Evolutionary conservation across 1,284 basidiomycete species (phyloP), one percentile per base, ranked within the genome.

Genomic region (Pseudomicrostroma phylloplanum): DNA sequence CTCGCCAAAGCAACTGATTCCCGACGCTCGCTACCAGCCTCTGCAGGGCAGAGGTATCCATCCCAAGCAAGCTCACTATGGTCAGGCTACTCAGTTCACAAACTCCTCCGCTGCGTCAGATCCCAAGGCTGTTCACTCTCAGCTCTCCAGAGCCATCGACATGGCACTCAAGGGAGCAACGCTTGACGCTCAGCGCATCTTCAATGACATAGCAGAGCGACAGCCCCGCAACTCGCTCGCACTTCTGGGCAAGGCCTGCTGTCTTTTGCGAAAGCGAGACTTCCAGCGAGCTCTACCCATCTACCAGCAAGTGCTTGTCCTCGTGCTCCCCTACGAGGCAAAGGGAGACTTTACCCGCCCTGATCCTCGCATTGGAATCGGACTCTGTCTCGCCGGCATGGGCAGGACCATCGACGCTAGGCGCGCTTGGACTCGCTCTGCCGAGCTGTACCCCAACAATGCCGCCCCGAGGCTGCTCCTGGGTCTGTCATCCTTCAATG

Each of bases 281-380:
- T 77, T 68, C 49, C 60, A 65, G 13, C 62, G 62, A 3, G 74
- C 76, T 4, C 69, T 79, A 51, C 67, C 65, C 42, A 63, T 70
- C 51, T 79, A 77, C 62, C 77, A 79, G 66, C 63, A 70, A 17
- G 74, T 63, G 2, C 71, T 79, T 56, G 62, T 64, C 42, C 57
- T 76, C 57, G 67, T 62, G 25, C 55, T 77, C 8, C 57, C 68
- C 17, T 54, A 54, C 25, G 51, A 54, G 51, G 25, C n/a, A 26
- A 17, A 54, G 51, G 17, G 51, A 15, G 51, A 54, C 21, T 54
- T 54, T 15, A 23, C 51, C 21, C 51, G 77, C 4, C 74, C 77
- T 21, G 77, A 79, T 51, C 69, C 77, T 23, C 72, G 77, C 23
- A 64, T 79, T 25, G 77, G 77, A 11, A 71, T 79, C 39, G 77